Evolutionary conservation across 768 basidiomycete species (phyloP), one percentile per base, ranked within the genome.

Genomic region (Trametes sanguinea): DNA sequence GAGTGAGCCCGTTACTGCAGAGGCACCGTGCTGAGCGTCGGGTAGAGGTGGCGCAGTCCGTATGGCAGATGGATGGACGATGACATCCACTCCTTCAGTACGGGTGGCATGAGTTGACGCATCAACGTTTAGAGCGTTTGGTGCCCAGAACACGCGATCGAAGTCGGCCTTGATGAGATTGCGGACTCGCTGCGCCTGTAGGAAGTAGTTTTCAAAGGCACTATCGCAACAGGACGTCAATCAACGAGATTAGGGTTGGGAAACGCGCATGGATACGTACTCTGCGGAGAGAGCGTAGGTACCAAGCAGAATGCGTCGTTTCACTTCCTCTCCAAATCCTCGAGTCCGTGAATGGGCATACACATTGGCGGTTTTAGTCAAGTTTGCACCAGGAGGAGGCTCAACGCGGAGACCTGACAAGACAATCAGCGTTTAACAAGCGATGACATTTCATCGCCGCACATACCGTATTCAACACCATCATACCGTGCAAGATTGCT

Each of bases 141-240:
- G 78, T 2, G 83, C 72, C 0, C 78, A 76, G 75, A 98, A 95
- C 39, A 88, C 82, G 1, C 71, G 68, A 69, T 88, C 77, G 67
- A 95, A 95, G 68, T 98, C 95, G 4, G 80, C 68, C 60, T 84
- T 83, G 54, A 99, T 78, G 7, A 83, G 76, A 52, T 82, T 80
- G 1, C 96, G 87, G 9, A 98, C 83, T 35, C 86, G 82, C 64
- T 94, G 89, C 0, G 96, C 95, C 77, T 96, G 94, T 5, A 98
- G 80, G 72, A 94, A 99, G 73, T 96, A 98, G 70, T 96, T 98
- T 75, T 98, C 90, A 70, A 95, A 98, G n/a, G 94, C 94, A 60
- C 94, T 98, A 67, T 4, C 6, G 16, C 14, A 39, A 51, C 50
- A 32, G 14, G 35, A 14, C 22, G 39, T 33, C 22, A 46, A 27